A percentile compares a stretch with the other conserved stretches of the same genome.
Evolutionary conservation across 805 yeast genomes (phyloP).

Genomic region (Cephaloascus fragrans): DNA sequence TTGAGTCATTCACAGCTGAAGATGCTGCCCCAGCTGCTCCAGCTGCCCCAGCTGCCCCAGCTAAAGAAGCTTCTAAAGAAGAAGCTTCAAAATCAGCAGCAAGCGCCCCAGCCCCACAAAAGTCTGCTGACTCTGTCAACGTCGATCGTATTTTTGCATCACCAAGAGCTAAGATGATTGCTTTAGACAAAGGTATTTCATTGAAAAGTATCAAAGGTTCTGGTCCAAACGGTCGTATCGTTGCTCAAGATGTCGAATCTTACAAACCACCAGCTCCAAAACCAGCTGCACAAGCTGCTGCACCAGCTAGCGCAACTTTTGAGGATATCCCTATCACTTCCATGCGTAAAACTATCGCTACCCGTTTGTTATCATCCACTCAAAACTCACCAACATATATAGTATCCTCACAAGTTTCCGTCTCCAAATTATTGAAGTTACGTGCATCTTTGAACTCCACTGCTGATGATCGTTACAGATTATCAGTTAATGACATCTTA

Average conservation of each 20-base stretch:
- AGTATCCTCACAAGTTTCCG: slow-evolving; percentile 80
- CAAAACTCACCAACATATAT: slow-evolving; percentile 86
- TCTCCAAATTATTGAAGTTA: slow-evolving; percentile 81
- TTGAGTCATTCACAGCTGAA: slow-evolving; percentile 71
- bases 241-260: slow-evolving; percentile 82
- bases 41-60: slow-evolving; percentile 30
- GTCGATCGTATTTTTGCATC: slow-evolving; percentile 82
- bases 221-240: slow-evolving; percentile 93
- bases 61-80: slow-evolving; percentile 19
- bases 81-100: slow-evolving; percentile 15
- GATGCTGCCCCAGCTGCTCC: slow-evolving; percentile 58
- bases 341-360: slow-evolving; percentile 92
- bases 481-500: slow-evolving; percentile 89
- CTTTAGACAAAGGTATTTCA: slow-evolving; percentile 85
- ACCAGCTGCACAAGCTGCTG: slow-evolving; percentile 30
- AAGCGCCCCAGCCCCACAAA: slow-evolving; percentile 13
- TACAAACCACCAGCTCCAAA: slow-evolving; percentile 38
- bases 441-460: slow-evolving; percentile 82
- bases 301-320: slow-evolving; percentile 49
- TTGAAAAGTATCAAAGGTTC: slow-evolving; percentile 80
- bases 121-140: slow-evolving; percentile 18
- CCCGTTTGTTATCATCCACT: slow-evolving; percentile 80
- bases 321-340: slow-evolving; percentile 78
- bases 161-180: slow-evolving; percentile 88
- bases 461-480: slow-evolving; percentile 78